Percentiles rank a stretch among this genome's conserved stretches.
These are phyloP conservation scores for Bauhinia variegata DNA, from an alignment of 306 rosid species.

Conservation along the genomic window DNA sequence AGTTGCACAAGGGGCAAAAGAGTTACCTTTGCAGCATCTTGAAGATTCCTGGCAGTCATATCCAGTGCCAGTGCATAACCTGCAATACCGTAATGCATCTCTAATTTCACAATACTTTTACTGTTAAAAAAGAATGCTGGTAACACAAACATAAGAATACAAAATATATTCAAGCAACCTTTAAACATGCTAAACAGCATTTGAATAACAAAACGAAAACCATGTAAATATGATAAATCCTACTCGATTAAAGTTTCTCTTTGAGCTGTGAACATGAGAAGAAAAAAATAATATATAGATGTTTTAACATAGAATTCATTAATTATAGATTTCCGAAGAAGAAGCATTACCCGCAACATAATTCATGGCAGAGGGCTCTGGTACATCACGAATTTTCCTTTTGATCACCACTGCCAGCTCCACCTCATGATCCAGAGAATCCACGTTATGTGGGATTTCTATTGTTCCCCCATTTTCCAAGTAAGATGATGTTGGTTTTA, in stretches of 20 bases:
- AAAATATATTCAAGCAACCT: neutral
- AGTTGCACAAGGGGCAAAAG: neutral
- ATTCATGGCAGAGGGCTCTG: conserved; percentile 81
- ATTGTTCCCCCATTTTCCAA: conserved; percentile 87
- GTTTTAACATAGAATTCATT: too few relatives aligned
- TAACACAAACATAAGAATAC: too few relatives aligned
- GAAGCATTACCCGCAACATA: conserved; percentile 66
- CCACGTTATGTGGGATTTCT: conserved; percentile 75
- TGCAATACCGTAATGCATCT: conserved; percentile 37
- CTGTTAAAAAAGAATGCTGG: conserved; percentile 9
- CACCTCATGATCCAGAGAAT: conserved; percentile 89
- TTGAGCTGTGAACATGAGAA: too few relatives aligned
- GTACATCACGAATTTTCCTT: conserved; percentile 82
- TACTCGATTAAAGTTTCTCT: neutral
- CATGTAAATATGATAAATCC: neutral
- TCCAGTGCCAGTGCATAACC: conserved; percentile 96
- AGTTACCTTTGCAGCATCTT: conserved; percentile 79
- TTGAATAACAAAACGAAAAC: neutral
- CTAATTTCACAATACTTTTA: neutral
- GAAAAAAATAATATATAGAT: too few relatives aligned
- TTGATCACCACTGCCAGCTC: conserved; percentile 92
- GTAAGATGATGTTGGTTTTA: conserved; percentile 94
- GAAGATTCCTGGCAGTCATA: conserved; percentile 96
- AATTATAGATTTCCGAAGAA: neutral
- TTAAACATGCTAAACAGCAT: too few relatives aligned